Conservation (phyloP, 169 alveolate genomes). For the Plasmodium yoelii region DNA sequence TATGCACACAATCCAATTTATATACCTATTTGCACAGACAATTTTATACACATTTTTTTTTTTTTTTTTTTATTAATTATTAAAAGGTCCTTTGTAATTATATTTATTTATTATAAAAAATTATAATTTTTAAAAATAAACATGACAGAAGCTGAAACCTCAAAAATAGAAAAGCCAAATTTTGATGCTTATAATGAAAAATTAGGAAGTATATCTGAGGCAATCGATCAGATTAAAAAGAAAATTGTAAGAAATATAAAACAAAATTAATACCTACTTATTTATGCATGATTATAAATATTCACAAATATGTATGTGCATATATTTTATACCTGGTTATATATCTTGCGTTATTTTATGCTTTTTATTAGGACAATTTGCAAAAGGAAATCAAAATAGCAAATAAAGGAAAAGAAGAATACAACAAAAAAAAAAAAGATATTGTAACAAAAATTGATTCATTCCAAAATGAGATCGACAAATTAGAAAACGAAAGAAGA, state of each 20-base stretch:
- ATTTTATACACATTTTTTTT: background rate
- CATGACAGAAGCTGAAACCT: slow-evolving; percentile 74
- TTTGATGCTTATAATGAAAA: slow-evolving; percentile 74
- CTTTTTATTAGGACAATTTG: slow-evolving; percentile 75
- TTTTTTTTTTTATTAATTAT: background rate
- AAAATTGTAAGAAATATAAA: slow-evolving; percentile 46
- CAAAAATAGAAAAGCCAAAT: slow-evolving; percentile 69
- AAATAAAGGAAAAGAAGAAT: slow-evolving; percentile 78
- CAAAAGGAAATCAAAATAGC: slow-evolving; percentile 81
- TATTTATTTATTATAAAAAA: background rate
- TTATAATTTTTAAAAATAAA: background rate
- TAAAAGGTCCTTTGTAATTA: too few relatives aligned
- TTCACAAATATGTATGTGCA: background rate
- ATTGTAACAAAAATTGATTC: slow-evolving; percentile 80
- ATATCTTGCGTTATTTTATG: slow-evolving; percentile 62
- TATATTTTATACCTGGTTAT: slow-evolving; percentile 7
- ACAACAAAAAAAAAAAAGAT: slow-evolving; percentile 77
- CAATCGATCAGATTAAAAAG: slow-evolving; percentile 68
- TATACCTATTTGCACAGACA: background rate
- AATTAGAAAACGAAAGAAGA: slow-evolving; percentile 80
- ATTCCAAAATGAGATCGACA: slow-evolving; percentile 79
- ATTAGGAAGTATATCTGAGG: slow-evolving; percentile 42
- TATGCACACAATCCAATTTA: background rate
- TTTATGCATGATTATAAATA: background rate
- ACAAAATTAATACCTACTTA: background rate